Evolutionary conservation across 768 basidiomycete genomes (phyloP), one percentile per base, ranked within the genome.

Genomic region (Kwoniella dejecticola): DNA sequence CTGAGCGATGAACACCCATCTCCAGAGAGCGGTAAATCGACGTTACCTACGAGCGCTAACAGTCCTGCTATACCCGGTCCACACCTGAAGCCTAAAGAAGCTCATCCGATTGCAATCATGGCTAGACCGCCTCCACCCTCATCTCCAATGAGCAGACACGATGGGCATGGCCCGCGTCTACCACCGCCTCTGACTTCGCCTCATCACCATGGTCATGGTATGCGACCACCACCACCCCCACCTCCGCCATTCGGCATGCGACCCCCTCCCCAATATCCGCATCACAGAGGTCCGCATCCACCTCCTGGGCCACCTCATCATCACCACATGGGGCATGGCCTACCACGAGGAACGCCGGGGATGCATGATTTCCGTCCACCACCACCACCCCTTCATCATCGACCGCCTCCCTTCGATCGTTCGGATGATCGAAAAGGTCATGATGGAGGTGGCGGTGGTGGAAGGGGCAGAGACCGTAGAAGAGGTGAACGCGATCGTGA

Each of bases 1-100:
- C 7, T 13, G 19, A 8, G 52, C 8, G 52, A 47, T 13, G 27
- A 49, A 13, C 59, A 47, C 12, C 29, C 24, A 19, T 57, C 61
- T 13, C 30, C 19, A 4, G 59, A 52, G 11, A 52, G 48, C 40
- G 61, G 52, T 13, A 55, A 30, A 15, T 42, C 57, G 21, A 45
- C 50, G 17, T 41, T 49, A 23, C 61, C 56, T 7, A 50, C 26
- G 3, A 55, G 48, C 13, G 62, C 53, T 12, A 60, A 52, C 17
- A 53, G 47, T 36, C 62, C 68, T 5, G 46, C 49, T 38, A 42
- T 66, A 19, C 69, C 57, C 8, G 57, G 54, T 17, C 55, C 52
- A 8, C 23, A 46, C 17, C 52, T 55, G 21, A 50, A 48, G 36
- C 52, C 60, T 29, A 46, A 38, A 40, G 52, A 54, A 13, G 19